phyloP scores from a whole-genome alignment of 108 stramenopile species.

The Conticribra guillardii region DNA sequence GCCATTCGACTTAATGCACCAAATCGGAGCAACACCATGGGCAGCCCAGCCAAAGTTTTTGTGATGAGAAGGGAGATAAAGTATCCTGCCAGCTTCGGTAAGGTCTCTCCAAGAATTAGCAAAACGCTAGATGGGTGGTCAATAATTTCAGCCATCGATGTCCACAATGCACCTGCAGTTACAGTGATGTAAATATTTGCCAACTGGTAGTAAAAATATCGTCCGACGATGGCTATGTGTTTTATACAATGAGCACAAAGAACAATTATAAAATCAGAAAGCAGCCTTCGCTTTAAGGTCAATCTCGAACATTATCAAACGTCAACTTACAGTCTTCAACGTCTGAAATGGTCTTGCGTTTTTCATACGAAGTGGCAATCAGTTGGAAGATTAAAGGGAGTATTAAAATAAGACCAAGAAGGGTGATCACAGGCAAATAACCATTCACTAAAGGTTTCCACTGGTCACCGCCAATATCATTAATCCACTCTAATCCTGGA shows the following conservation, averaged over 20 bases:
- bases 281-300: too few species aligned
- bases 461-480: constrained; percentile 23
- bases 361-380: constrained; percentile 54
- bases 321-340: constrained; percentile 52
- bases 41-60: constrained; percentile 63
- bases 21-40: constrained; percentile 58
- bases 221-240: neutral
- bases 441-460: constrained; percentile 53
- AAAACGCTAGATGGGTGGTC: constrained; percentile 50
- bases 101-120: constrained; percentile 42
- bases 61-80: constrained; percentile 59
- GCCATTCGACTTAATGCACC: constrained; percentile 54
- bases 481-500: constrained; percentile 51
- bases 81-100: constrained; percentile 59
- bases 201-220: constrained; percentile 54
- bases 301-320: too few species aligned
- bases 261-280: neutral
- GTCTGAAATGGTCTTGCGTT: constrained; percentile 56
- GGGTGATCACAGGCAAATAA: constrained; percentile 62
- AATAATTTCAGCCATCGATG: constrained; percentile 52
- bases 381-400: constrained; percentile 58
- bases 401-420: constrained; percentile 55
- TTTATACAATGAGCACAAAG: too few species aligned
- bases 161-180: constrained; percentile 57
- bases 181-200: constrained; percentile 71